Conservation (phyloP, 176 grass and related monocot genomes). For the barley (Hordeum vulgare) region MorexV3_pseudomolecules_assembly NC_058522.1:567375421-567375920, state of each 20-base stretch:
- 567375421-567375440: too few species aligned
- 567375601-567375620: too few species aligned
- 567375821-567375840: constrained; percentile 6
- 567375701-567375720: background rate
- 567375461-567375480: too few species aligned
- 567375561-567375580: too few species aligned
- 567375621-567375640: background rate
- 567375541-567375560: too few species aligned
- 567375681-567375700: background rate
- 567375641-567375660: background rate
- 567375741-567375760: background rate
- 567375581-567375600: too few species aligned
- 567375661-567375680: background rate
- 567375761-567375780: background rate
- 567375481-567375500: too few species aligned
- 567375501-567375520: too few species aligned
- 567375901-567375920: constrained; percentile 4
- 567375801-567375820: constrained; percentile 3
- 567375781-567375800: background rate
- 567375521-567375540: too few species aligned
- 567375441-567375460: too few species aligned
- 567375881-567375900: constrained; percentile 30
- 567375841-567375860: constrained; percentile 6
- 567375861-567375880: background rate
- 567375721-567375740: constrained; percentile 9